These are phyloP conservation scores for Euphorbia celastroides DNA, from an alignment of 441 rosid species.

Conservation along the genomic window DNA sequence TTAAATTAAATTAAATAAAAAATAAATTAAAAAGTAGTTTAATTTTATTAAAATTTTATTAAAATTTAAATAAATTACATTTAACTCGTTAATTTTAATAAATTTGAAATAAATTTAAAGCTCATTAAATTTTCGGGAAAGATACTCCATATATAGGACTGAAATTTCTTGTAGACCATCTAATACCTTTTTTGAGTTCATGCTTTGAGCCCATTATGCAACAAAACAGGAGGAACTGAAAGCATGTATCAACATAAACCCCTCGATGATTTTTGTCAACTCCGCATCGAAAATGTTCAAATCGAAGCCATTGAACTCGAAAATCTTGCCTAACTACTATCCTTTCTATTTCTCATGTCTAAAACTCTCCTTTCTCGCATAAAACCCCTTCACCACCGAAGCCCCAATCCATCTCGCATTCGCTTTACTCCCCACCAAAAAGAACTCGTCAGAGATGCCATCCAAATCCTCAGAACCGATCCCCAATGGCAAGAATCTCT, in stretches of 20 bases:
- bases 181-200: no score
- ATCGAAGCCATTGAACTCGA: neutral
- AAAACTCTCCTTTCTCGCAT: slow-evolving; percentile 67
- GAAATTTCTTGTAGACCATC: no score
- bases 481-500: slow-evolving; percentile 45
- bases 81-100: no score
- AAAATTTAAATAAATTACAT: no score
- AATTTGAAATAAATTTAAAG: no score
- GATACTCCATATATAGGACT: no score
- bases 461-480: slow-evolving; percentile 48
- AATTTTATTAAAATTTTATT: no score
- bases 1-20: no score
- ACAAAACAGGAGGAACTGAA: neutral
- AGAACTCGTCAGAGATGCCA: slow-evolving; percentile 38
- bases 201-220: no score
- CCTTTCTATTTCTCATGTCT: slow-evolving; percentile 38
- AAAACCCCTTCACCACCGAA: slow-evolving; percentile 41
- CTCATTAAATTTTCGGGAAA: no score
- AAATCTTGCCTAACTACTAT: neutral
- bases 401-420: slow-evolving; percentile 24
- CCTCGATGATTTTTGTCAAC: neutral
- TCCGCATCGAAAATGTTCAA: neutral
- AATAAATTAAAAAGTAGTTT: no score
- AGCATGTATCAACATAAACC: neutral
- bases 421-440: slow-evolving; percentile 32